Conservation (phyloP, 306 rosid species). For the Cucurbita maxima region DNA sequence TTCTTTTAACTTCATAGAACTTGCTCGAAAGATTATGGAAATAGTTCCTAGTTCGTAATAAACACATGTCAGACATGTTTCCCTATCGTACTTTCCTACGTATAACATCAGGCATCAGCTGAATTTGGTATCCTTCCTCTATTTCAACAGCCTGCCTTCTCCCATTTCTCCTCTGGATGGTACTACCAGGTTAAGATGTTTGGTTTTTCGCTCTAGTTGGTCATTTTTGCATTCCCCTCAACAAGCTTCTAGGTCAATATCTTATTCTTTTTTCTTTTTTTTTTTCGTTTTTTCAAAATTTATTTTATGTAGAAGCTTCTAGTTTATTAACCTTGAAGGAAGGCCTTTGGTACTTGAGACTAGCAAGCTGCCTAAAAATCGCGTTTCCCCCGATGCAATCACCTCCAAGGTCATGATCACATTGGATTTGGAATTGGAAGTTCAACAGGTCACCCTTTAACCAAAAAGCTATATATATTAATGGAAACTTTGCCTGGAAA, state of each 20-base stretch:
- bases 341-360: too few relatives aligned
- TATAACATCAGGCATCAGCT: background rate
- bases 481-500: too few relatives aligned
- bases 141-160: background rate
- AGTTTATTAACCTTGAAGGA: too few relatives aligned
- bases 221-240: background rate
- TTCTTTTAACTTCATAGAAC: background rate
- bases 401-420: too few relatives aligned
- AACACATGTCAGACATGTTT: background rate
- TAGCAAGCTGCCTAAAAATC: too few relatives aligned
- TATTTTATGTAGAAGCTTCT: too few relatives aligned
- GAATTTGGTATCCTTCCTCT: background rate
- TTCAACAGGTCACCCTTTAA: too few relatives aligned
- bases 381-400: too few relatives aligned
- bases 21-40: background rate
- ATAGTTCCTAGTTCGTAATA: background rate
- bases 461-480: too few relatives aligned
- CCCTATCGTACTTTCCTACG: background rate
- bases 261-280: too few relatives aligned
- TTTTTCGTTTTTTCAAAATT: too few relatives aligned
- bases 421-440: too few relatives aligned
- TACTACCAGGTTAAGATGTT: background rate
- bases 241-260: background rate
- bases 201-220: background rate
- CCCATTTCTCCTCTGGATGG: background rate